Percentiles rank a stretch among this genome's conserved stretches.
Evolutionary conservation across 768 basidiomycete genomes (phyloP).

Genomic region (Suillus subluteus): DNA sequence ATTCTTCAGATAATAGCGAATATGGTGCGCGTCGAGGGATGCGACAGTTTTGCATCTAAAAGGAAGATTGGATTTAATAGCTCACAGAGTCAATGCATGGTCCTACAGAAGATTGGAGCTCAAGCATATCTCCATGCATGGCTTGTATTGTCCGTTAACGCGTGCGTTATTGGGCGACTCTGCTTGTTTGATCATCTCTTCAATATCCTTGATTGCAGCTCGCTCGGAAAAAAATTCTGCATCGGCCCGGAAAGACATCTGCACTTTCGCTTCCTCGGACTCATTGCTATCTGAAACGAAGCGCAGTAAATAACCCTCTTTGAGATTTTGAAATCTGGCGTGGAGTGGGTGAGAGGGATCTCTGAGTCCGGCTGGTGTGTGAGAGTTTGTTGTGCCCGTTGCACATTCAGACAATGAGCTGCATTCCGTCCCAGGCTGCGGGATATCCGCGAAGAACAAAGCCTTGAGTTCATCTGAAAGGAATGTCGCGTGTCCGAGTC

Average conservation of each 20-base stretch:
- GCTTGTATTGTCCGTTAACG: background rate
- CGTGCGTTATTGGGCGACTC: background rate
- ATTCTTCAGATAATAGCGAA: background rate
- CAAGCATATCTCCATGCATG: background rate
- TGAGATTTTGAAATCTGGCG: constrained; percentile 25
- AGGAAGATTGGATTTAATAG: background rate
- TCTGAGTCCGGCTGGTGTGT: constrained; percentile 11
- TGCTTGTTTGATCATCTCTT: background rate
- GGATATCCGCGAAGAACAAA: constrained; percentile 48
- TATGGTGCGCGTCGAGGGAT: background rate
- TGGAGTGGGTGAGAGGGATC: constrained; percentile 28
- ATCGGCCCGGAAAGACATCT: constrained; percentile 7
- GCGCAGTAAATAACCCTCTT: constrained; percentile 27
- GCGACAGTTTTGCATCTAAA: background rate
- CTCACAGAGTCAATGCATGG: background rate
- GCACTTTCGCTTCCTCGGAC: constrained; percentile 8
- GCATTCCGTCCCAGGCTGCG: constrained; percentile 19
- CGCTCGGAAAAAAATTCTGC: background rate
- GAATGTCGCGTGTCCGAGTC: constrained; percentile 85
- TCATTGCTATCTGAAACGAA: constrained; percentile 26
- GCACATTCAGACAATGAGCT: background rate
- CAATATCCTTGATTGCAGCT: background rate
- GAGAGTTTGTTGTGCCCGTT: background rate
- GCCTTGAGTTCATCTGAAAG: constrained; percentile 61
- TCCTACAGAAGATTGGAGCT: constrained; percentile 1